These are phyloP conservation scores for Trichoderma arundinaceum DNA, from an alignment of 2,329 filamentous ascomycete species.

Conservation along the genomic window DNA sequence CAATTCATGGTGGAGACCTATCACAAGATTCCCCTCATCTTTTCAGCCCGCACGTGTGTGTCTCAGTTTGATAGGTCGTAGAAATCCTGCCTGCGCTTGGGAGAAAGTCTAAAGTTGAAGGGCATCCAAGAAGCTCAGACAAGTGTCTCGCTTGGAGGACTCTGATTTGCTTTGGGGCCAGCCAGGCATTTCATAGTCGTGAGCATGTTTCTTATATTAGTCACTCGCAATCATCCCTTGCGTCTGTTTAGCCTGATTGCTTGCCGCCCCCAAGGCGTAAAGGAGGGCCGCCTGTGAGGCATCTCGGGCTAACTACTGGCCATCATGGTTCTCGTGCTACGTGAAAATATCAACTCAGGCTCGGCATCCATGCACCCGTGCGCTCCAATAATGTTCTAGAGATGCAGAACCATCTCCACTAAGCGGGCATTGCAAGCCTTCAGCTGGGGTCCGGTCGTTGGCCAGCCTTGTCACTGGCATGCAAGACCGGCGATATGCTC, in stretches of 20 bases:
- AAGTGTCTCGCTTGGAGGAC: neutral
- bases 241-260: neutral
- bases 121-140: conserved; percentile 1
- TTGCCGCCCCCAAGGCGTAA: neutral
- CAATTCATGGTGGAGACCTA: conserved; percentile 2
- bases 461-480: conserved; percentile 11
- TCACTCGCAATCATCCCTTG: neutral
- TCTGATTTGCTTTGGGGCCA: conserved; percentile 2
- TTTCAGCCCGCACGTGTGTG: neutral
- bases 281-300: neutral
- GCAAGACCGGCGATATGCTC: neutral
- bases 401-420: neutral
- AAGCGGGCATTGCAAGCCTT: neutral
- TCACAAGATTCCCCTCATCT: neutral
- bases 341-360: conserved; percentile 3
- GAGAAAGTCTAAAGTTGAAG: neutral
- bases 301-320: conserved; percentile 1
- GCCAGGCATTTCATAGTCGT: no score
- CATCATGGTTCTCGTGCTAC: conserved; percentile 27
- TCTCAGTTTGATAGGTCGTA: neutral
- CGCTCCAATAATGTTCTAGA: conserved; percentile 9
- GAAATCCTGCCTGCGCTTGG: no score
- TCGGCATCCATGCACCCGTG: conserved; percentile 16
- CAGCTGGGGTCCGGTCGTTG: conserved; percentile 2
- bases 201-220: neutral